These are phyloP conservation scores for Tylopilus sp. DNA, from an alignment of 768 basidiomycete genomes.

Conservation along the genomic window DNA sequence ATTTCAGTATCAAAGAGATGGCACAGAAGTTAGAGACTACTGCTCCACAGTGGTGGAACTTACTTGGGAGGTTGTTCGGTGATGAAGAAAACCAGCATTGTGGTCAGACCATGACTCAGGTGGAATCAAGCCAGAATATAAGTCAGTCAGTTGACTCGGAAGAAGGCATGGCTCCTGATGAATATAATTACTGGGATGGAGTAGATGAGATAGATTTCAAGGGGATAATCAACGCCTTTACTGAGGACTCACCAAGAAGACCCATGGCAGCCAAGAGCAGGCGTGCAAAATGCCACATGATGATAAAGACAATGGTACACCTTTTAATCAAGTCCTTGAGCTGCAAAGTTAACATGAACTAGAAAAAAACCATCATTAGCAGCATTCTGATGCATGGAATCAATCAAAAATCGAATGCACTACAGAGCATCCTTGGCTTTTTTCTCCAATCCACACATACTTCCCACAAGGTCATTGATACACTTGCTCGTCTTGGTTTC, in stretches of 20 bases:
- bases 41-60: background rate
- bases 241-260: no score
- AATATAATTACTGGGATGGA: background rate
- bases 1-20: background rate
- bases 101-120: background rate
- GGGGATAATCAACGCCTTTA: background rate
- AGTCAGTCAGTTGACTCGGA: accelerated
- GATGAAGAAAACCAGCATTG: background rate
- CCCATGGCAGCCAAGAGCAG: no score
- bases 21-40: background rate
- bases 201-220: background rate
- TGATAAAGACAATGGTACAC: no score
- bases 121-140: background rate
- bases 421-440: background rate
- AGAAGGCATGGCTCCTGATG: background rate
- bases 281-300: no score
- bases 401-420: background rate
- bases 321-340: background rate
- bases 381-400: background rate
- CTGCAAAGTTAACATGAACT: background rate
- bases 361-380: background rate
- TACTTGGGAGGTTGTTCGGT: background rate
- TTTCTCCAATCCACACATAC: background rate
- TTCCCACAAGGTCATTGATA: background rate
- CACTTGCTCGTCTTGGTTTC: background rate